Percentiles rank a stretch among this genome's conserved stretches.
These are phyloP conservation scores for Fonsecaea monophora DNA, from an alignment of 2,329 filamentous ascomycete genomes.

Conservation along the genomic window DNA sequence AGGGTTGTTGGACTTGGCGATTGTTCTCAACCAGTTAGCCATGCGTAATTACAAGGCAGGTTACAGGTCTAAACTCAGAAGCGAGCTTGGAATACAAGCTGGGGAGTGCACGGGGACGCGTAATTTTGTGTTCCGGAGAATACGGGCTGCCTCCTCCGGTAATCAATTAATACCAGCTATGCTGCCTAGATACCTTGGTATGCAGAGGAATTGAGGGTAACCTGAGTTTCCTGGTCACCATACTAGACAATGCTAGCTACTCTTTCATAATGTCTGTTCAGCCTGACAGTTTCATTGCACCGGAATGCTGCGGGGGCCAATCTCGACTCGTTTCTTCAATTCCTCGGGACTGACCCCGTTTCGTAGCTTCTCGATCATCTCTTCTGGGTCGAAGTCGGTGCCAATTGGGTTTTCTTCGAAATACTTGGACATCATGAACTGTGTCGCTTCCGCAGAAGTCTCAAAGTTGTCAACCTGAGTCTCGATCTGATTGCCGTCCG, in stretches of 20 bases:
- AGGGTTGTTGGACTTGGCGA: too few species aligned
- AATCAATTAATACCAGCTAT: too few species aligned
- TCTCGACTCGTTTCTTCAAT: conserved; percentile 1
- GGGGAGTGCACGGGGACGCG: too few species aligned
- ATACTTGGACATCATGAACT: conserved; percentile 14
- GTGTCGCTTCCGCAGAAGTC: conserved; percentile 10
- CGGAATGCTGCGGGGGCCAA: background rate
- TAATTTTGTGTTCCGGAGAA: background rate
- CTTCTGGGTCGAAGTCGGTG: conserved; percentile 24
- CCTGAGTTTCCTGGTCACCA: too few species aligned
- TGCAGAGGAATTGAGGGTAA: too few species aligned
- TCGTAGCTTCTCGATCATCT: conserved; percentile 2
- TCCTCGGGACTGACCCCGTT: background rate
- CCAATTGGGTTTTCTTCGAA: conserved; percentile 24
- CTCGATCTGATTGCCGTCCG: conserved; percentile 58
- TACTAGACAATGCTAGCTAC: too few species aligned
- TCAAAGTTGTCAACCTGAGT: conserved; percentile 43
- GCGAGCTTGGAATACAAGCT: too few species aligned
- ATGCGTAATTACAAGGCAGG: too few species aligned
- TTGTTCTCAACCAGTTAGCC: too few species aligned
- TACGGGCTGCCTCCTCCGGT: background rate
- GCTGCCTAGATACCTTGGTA: too few species aligned
- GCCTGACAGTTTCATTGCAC: background rate
- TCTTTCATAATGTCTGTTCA: background rate
- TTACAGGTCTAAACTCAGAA: too few species aligned